A percentile compares a stretch with the other conserved stretches of the same genome.
phyloP scores from a whole-genome alignment of 805 yeast genomes.

The Saturnispora hagleri region DNA sequence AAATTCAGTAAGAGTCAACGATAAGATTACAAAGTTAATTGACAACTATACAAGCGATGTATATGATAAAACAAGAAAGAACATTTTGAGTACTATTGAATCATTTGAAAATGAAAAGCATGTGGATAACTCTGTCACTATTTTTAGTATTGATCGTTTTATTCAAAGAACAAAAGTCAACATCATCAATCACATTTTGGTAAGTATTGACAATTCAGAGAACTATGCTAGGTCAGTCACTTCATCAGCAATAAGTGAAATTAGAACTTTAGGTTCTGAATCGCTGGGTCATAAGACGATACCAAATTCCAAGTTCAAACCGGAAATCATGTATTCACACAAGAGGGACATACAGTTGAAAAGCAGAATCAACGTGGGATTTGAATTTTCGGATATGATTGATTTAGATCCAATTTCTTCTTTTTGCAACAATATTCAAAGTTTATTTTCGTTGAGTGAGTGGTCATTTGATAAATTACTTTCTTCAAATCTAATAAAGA shows the following conservation, averaged over 20 bases:
- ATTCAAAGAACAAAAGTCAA: slow-evolving; percentile 60
- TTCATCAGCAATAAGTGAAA: slow-evolving; percentile 46
- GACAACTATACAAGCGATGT: slow-evolving; percentile 51
- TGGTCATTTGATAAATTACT: slow-evolving; percentile 15
- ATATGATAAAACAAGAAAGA: slow-evolving; percentile 50
- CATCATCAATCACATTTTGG: slow-evolving; percentile 56
- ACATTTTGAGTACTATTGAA: slow-evolving; percentile 41
- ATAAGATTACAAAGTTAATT: slow-evolving; percentile 49
- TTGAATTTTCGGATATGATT: slow-evolving; percentile 61
- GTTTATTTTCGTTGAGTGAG: slow-evolving; percentile 34
- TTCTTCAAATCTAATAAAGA: slow-evolving; percentile 18
- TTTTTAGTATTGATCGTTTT: slow-evolving; percentile 47
- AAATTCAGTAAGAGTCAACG: slow-evolving; percentile 46
- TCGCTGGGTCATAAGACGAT: slow-evolving; percentile 46
- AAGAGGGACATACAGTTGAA: slow-evolving; percentile 57
- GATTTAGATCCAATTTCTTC: slow-evolving; percentile 62
- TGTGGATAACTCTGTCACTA: slow-evolving; percentile 42
- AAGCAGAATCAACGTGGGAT: slow-evolving; percentile 47
- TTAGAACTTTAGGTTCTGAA: slow-evolving; percentile 52
- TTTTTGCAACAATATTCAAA: slow-evolving; percentile 5
- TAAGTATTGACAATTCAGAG: slow-evolving; percentile 59
- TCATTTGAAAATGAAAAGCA: slow-evolving; percentile 35
- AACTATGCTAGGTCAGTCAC: slow-evolving; percentile 57
- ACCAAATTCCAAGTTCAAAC: slow-evolving; percentile 53
- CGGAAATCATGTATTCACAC: slow-evolving; percentile 77